Evolutionary conservation across 306 rosid species (phyloP).

Genomic region (Lathyrus aphaca): DNA sequence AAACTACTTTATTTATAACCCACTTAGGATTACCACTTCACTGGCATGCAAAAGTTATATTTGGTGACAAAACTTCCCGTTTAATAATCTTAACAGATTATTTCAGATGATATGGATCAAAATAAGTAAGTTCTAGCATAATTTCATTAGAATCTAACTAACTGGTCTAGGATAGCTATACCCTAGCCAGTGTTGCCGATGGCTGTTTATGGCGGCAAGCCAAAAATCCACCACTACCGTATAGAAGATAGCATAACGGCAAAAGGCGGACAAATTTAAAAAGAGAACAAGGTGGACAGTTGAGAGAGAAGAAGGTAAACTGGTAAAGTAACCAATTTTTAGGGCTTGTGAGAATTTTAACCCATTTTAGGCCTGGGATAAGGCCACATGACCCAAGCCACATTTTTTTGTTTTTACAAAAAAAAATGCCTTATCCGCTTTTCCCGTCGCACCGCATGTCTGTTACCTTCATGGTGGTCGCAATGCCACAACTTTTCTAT

Average conservation of each 20-base stretch:
- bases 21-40: not conserved
- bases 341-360: not conserved
- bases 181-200: not conserved
- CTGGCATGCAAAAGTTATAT: not conserved
- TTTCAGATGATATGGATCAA: not conserved
- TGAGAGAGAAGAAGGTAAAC: not conserved
- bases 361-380: not conserved
- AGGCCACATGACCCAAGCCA: not conserved
- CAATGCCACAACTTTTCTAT: too few species aligned
- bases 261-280: too few species aligned
- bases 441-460: not conserved
- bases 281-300: not conserved
- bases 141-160: constrained; percentile 15
- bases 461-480: not conserved
- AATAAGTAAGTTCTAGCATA: constrained; percentile 21
- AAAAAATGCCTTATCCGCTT: not conserved
- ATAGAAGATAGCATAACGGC: not conserved
- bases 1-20: constrained; percentile 4
- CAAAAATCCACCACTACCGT: not conserved
- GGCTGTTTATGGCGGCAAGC: not conserved
- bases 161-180: constrained; percentile 10
- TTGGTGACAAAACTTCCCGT: not conserved
- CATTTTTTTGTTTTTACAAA: not conserved
- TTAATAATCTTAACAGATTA: constrained; percentile 13
- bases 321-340: not conserved